Base-by-base conservation (phyloP, 1,284 basidiomycete genomes). In the Apiotrichum sp. region DNA sequence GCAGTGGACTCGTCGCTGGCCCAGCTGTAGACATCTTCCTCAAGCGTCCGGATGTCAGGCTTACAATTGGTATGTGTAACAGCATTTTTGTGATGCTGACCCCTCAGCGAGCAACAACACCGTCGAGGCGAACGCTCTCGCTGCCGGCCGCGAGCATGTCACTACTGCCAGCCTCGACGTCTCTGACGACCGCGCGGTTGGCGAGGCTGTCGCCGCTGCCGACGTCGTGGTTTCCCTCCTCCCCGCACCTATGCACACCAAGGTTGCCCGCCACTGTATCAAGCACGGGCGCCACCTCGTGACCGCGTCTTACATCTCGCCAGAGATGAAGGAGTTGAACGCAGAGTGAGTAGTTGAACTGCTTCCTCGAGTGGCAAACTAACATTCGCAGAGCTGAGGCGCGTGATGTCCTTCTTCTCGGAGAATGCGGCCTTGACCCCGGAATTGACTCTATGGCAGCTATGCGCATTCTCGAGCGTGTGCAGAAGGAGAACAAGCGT, bases 381-480 rank as follows among this genome's bases (percentile, higher is more conserved):
- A 31, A 6, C 40, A 36, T n/a, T 16, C 40, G 6, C 61, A 90
- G 88, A 3, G 92, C 93, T 0, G 63, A 80, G 46, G 74, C 80
- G 4, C 81, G 83, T 0, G 82, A 84, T 46, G 83, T 96, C 14
- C 78, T 93, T 1, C 78, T 97, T 0, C 80, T 97, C 46, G 95
- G 93, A 66, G 93, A 97, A 76, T 91, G 96, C 47, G 93, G 93
- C 2, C 79, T 97, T 0, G 93, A 97, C 73, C 93, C 93, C 0
- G 93, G 93, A n/a, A 88, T 97, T 62, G 93, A 98, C 75, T 93
- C 96, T 11, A 75, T 75, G 72, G 91, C 89, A 22, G 92, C 93
- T 0, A 83, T 93, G 70, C 83, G 86, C 2, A 79, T 96, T 36
- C 78, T 93, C 36, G 78, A 81, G 53, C 76, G 79, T 49, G 72